phyloP scores from a whole-genome alignment of 768 basidiomycete genomes.

The Tricholoma flavovirens region DNA sequence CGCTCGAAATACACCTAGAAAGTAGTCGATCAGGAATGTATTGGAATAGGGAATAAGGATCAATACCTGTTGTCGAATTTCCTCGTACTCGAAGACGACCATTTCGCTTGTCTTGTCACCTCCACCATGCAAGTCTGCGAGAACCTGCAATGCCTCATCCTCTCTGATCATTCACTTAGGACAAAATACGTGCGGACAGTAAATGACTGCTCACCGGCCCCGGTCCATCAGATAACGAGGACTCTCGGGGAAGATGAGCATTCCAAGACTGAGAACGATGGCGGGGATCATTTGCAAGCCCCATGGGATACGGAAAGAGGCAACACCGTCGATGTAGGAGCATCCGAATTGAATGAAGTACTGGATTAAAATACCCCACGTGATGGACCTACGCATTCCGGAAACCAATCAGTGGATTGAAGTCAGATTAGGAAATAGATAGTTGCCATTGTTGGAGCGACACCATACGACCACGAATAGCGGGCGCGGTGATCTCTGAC shows the following conservation, averaged over 20 bases:
- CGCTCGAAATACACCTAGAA: constrained; percentile 49
- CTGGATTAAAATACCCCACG: constrained; percentile 73
- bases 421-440: not conserved
- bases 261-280: constrained; percentile 59
- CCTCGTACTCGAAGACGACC: constrained; percentile 64
- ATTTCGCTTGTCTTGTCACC: constrained; percentile 56
- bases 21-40: not conserved
- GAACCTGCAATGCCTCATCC: constrained; percentile 61
- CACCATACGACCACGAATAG: constrained; percentile 70
- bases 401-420: not conserved
- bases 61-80: constrained; percentile 49
- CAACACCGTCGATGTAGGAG: constrained; percentile 63
- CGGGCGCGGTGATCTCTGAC: constrained; percentile 65
- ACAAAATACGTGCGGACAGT: not conserved
- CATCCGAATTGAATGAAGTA: constrained; percentile 75
- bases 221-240: constrained; percentile 71
- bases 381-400: constrained; percentile 43
- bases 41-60: not conserved
- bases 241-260: constrained; percentile 63
- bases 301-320: constrained; percentile 79
- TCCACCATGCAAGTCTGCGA: constrained; percentile 68
- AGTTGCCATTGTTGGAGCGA: constrained; percentile 67
- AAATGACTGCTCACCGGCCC: constrained; percentile 31
- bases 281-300: constrained; percentile 77
- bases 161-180: constrained; percentile 24